phyloP scores from a whole-genome alignment of 75 land plant genomes.

The Pseudotsuga menziesii region DNA sequence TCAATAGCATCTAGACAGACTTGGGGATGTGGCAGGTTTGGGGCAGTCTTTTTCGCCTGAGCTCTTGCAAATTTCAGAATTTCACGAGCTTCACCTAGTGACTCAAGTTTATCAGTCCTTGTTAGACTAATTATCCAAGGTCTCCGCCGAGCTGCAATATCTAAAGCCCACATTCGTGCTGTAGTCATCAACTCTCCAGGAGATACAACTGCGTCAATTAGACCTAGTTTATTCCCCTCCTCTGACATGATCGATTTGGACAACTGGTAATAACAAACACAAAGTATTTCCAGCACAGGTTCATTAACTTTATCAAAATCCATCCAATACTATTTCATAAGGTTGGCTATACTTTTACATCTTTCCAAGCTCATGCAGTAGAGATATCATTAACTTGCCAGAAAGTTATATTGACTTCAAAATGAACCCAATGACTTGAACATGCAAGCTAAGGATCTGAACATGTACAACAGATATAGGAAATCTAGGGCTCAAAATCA shows the following conservation, averaged over 20 bases:
- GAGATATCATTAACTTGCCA: neutral
- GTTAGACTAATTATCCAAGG: constrained; percentile 77
- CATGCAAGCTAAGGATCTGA: neutral
- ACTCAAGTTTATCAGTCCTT: constrained; percentile 72
- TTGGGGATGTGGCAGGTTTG: constrained; percentile 78
- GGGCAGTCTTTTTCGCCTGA: constrained; percentile 61
- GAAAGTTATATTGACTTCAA: neutral
- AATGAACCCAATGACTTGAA: neutral
- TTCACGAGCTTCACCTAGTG: constrained; percentile 75
- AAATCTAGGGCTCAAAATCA: too few relatives aligned
- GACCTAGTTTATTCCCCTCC: constrained; percentile 79
- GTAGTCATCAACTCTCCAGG: constrained; percentile 54
- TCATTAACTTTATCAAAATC: neutral
- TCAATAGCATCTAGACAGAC: constrained; percentile 91
- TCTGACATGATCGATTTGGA: constrained; percentile 78
- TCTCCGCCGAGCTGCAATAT: constrained; percentile 74
- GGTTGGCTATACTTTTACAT: neutral
- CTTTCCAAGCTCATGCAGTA: neutral
- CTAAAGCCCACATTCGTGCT: constrained; percentile 82
- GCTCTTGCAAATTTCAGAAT: constrained; percentile 62
- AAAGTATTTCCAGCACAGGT: neutral
- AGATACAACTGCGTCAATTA: constrained; percentile 76
- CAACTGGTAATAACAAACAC: constrained; percentile 39
- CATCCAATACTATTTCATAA: neutral
- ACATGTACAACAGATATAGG: neutral